Evolutionary conservation across 352 stramenopile species (phyloP).

Genomic region (Pythium rishiriense): DNA sequence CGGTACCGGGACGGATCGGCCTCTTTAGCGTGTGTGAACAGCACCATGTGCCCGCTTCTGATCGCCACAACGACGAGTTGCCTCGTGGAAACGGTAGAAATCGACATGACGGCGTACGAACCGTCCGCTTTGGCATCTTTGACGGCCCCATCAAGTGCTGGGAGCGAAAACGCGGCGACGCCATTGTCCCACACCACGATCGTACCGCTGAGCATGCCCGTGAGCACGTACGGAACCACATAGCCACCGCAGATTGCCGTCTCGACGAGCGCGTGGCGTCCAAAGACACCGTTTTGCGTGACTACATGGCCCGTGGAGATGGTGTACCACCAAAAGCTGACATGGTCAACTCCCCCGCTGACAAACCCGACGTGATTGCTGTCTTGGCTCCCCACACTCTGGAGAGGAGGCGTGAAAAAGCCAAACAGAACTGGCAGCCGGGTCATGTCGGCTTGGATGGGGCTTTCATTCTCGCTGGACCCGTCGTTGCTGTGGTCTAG

Average conservation of each 20-base stretch:
- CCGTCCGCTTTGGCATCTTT: not conserved
- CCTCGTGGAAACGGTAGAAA: slow-evolving; percentile 36
- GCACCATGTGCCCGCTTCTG: slow-evolving; percentile 32
- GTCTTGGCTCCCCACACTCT: not conserved
- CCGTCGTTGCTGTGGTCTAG: slow-evolving; percentile 11
- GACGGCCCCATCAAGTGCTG: slow-evolving; percentile 13
- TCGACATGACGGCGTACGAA: slow-evolving; percentile 28
- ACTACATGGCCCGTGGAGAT: slow-evolving; percentile 45
- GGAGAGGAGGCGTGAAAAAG: slow-evolving; percentile 34
- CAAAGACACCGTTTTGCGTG: slow-evolving; percentile 65
- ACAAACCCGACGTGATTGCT: slow-evolving; percentile 41
- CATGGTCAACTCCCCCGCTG: slow-evolving; percentile 65
- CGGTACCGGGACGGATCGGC: slow-evolving; percentile 15
- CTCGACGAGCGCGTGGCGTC: slow-evolving; percentile 56
- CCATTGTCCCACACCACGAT: slow-evolving; percentile 61
- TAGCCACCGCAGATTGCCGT: slow-evolving; percentile 44
- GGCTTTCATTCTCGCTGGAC: slow-evolving; percentile 2
- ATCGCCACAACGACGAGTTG: slow-evolving; percentile 47
- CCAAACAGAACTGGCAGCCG: slow-evolving; percentile 57
- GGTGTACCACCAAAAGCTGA: slow-evolving; percentile 65
- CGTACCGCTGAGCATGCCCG: slow-evolving; percentile 45
- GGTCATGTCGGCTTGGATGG: slow-evolving; percentile 47
- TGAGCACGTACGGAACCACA: slow-evolving; percentile 52
- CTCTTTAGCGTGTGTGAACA: slow-evolving; percentile 18
- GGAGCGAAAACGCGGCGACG: slow-evolving; percentile 45